Percentiles rank a stretch among this genome's conserved stretches.
Conservation (phyloP, 2,329 filamentous ascomycete genomes). For the Colletotrichum sp. region DNA sequence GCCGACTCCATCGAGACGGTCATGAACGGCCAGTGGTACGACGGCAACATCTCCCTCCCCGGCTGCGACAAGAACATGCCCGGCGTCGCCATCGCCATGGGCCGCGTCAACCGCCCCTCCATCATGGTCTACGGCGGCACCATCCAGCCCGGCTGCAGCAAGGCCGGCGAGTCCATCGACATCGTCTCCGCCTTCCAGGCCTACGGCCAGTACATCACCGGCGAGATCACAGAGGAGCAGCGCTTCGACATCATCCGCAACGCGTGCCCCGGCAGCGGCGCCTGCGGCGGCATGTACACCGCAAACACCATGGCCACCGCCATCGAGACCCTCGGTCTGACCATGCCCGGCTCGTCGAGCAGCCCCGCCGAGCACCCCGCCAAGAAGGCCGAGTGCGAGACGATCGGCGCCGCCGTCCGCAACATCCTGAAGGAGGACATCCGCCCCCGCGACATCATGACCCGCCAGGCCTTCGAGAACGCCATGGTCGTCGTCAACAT, state of each 20-base stretch:
- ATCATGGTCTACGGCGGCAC: slow-evolving; percentile 98
- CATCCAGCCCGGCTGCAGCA: slow-evolving; percentile 88
- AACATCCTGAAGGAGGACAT: slow-evolving; percentile 79
- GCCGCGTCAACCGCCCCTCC: slow-evolving; percentile 88
- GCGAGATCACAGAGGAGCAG: slow-evolving; percentile 88
- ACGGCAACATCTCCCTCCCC: slow-evolving; percentile 94
- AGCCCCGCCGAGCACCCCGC: slow-evolving; percentile 75
- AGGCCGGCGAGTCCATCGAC: slow-evolving; percentile 78
- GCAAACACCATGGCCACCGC: slow-evolving; percentile 94
- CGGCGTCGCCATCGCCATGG: slow-evolving; percentile 91
- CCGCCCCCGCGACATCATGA: slow-evolving; percentile 78
- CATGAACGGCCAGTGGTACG: slow-evolving; percentile 99
- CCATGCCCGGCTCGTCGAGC: slow-evolving; percentile 81
- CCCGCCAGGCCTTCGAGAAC: slow-evolving; percentile 81
- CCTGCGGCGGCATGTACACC: slow-evolving; percentile 89
- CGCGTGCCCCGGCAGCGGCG: slow-evolving; percentile 74
- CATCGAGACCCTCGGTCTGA: slow-evolving; percentile 90
- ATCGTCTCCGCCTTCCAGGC: slow-evolving; percentile 98
- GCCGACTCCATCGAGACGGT: slow-evolving; percentile 99
- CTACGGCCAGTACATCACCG: slow-evolving; percentile 92
- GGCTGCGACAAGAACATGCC: slow-evolving; percentile 99
- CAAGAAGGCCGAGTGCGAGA: slow-evolving; percentile 76
- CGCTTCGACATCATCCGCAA: slow-evolving; percentile 94
- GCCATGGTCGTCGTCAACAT: slow-evolving; percentile 85
- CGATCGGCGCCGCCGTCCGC: slow-evolving; percentile 75